phyloP scores from a whole-genome alignment of 345 rosid genomes.

The Geranium brycei region DNA sequence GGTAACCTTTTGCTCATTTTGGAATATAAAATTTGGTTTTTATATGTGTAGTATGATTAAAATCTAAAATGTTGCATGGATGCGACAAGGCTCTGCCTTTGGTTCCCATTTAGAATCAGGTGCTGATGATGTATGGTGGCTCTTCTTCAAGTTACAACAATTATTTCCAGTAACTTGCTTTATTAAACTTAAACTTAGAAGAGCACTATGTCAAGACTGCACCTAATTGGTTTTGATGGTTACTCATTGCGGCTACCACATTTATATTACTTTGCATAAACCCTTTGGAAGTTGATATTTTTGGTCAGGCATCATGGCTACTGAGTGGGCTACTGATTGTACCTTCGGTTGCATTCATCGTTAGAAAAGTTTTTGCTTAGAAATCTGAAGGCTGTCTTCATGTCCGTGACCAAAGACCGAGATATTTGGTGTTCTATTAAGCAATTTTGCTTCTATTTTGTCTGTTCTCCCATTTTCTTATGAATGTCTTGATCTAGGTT shows the following conservation, averaged over 20 bases:
- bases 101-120: conserved; percentile 99
- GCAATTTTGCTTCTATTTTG: too few relatives aligned
- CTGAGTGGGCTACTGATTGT: conserved; percentile 80
- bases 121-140: conserved; percentile 67
- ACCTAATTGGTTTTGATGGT: conserved; percentile 7
- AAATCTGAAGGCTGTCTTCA: too few relatives aligned
- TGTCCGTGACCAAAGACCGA: too few relatives aligned
- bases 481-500: too few relatives aligned
- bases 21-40: neutral
- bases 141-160: conserved; percentile 2
- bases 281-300: conserved; percentile 42
- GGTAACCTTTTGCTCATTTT: neutral
- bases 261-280: conserved; percentile 71
- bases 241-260: conserved; percentile 56
- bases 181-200: neutral
- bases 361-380: conserved; percentile 99
- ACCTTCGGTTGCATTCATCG: conserved; percentile 80
- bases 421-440: too few relatives aligned
- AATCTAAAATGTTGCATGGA: conserved; percentile 23
- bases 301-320: conserved; percentile 60
- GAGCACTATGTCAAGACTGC: too few relatives aligned
- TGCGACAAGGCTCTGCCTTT: conserved; percentile 72
- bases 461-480: too few relatives aligned
- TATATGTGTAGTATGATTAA: too few relatives aligned
- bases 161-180: neutral